Conservation (phyloP, 1,284 basidiomycete species). For the Irpex sp. region DNA sequence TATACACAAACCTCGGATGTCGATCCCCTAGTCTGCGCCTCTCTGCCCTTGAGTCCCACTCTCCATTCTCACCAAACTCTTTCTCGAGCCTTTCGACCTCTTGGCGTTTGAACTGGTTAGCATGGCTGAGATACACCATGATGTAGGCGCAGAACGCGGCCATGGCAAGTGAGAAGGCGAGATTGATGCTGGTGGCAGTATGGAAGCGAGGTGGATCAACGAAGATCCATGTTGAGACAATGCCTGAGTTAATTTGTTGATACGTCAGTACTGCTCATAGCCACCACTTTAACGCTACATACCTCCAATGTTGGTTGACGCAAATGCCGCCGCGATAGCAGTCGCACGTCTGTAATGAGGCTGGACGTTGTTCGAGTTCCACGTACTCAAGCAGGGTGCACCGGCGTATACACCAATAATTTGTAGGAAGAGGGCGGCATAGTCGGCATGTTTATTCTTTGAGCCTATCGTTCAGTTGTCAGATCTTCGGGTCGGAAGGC, state of each 20-base stretch:
- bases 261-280: too few species aligned
- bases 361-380: conserved; percentile 1
- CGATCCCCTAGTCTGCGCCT: not conserved
- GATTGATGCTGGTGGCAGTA: not conserved
- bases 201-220: not conserved
- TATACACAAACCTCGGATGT: not conserved
- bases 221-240: not conserved
- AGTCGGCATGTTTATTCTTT: not conserved
- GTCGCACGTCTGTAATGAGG: not conserved
- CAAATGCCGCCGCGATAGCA: not conserved
- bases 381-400: not conserved
- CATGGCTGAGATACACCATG: not conserved
- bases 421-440: not conserved
- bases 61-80: not conserved
- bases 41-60: not conserved
- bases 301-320: not conserved
- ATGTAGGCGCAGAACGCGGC: not conserved
- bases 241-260: not conserved
- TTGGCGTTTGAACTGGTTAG: not conserved
- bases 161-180: not conserved
- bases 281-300: not conserved
- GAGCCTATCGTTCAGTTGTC: not conserved
- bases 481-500: too few species aligned
- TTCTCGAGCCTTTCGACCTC: not conserved
- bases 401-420: not conserved